Conservation (phyloP, 1,139 yeast species). For the Yamadazyma sp. region DNA sequence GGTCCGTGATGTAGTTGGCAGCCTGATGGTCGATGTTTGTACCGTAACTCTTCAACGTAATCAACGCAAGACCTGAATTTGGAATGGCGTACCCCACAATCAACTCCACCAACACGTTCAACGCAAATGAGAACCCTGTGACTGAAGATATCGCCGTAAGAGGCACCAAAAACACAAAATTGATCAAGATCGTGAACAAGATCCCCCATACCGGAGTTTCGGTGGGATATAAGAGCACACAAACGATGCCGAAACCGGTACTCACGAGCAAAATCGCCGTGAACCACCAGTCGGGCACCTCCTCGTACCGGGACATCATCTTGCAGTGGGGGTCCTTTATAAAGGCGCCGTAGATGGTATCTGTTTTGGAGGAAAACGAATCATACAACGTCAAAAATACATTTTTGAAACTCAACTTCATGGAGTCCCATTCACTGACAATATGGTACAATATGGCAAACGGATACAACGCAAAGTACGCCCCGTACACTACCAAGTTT, state of each 20-base stretch:
- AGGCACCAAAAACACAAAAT: constrained; percentile 55
- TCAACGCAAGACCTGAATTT: constrained; percentile 60
- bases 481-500: constrained; percentile 42
- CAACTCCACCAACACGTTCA: constrained; percentile 60
- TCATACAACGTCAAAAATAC: constrained; percentile 34
- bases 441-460: constrained; percentile 42
- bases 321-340: constrained; percentile 55
- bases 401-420: constrained; percentile 39
- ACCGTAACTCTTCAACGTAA: constrained; percentile 59
- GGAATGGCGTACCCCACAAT: constrained; percentile 64
- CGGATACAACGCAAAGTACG: constrained; percentile 42
- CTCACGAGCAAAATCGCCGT: constrained; percentile 44
- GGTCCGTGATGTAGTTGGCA: constrained; percentile 53
- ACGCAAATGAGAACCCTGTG: constrained; percentile 53
- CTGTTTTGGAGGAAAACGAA: constrained; percentile 29
- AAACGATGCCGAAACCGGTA: constrained; percentile 45
- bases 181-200: constrained; percentile 54
- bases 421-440: constrained; percentile 45
- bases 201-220: constrained; percentile 58
- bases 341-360: constrained; percentile 49
- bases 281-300: constrained; percentile 67
- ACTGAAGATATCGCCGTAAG: constrained; percentile 49
- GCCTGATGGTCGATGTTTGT: constrained; percentile 62
- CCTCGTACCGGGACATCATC: constrained; percentile 55
- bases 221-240: constrained; percentile 45